These are phyloP conservation scores for Leccinum truebloodii DNA, from an alignment of 768 basidiomycete species.

Conservation along the genomic window DNA sequence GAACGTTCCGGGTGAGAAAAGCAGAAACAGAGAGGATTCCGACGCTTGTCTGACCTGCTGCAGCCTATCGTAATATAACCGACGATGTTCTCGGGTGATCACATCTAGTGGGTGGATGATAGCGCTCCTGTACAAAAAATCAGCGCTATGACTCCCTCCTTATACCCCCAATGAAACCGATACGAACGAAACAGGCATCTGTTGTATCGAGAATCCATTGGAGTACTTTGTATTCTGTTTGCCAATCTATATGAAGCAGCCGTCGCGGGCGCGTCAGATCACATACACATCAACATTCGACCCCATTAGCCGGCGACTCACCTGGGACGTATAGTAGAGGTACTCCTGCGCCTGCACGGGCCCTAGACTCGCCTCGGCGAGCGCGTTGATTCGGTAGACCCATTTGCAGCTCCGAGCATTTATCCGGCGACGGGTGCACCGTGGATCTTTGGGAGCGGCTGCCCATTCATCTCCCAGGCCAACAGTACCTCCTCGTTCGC, in stretches of 20 bases:
- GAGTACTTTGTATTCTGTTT: constrained; percentile 55
- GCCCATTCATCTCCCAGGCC: constrained; percentile 19
- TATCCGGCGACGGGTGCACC: constrained; percentile 53
- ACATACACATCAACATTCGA: background rate
- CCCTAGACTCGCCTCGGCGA: constrained; percentile 48
- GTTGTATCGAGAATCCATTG: constrained; percentile 57
- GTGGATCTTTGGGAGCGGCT: constrained; percentile 47
- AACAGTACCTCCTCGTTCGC: constrained; percentile 45
- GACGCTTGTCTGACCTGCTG: too few relatives aligned
- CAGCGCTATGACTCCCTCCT: background rate
- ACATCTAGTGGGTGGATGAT: constrained; percentile 33
- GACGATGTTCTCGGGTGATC: constrained; percentile 32
- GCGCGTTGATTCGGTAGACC: constrained; percentile 53
- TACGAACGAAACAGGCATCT: constrained; percentile 59
- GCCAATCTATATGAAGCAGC: constrained; percentile 17
- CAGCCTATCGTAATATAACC: too few relatives aligned
- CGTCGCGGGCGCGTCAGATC: background rate
- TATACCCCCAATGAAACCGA: background rate
- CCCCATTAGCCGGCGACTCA: constrained; percentile 25
- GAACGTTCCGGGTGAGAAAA: too few relatives aligned
- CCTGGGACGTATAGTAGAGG: constrained; percentile 51
- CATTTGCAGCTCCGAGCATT: constrained; percentile 55
- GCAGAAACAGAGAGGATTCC: too few relatives aligned
- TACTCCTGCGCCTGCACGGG: constrained; percentile 57
- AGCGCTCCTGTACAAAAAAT: constrained; percentile 10